Base-by-base conservation (phyloP, 371 early-diverging fungal genomes). In the Mucor lusitanicus region DNA sequence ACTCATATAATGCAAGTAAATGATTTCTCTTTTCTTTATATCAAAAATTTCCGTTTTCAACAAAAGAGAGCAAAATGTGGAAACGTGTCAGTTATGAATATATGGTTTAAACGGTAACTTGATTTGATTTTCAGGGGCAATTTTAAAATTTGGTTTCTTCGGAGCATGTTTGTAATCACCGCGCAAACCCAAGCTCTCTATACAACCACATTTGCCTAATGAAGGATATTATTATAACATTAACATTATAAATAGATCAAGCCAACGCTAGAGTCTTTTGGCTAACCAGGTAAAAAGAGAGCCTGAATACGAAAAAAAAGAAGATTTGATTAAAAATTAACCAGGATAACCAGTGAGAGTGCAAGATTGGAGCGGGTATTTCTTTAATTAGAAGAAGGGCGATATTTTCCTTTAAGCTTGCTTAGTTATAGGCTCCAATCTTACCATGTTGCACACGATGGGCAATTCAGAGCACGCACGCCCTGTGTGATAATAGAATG, bases 341-440 rank as follows among this genome's bases (percentile, higher is more conserved):
- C 12, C 6, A 48, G 42, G 27, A 30, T 59, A 61, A 54, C 60
- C 55, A 54, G 60, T 61, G 23, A 42, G 50, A 67, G 5, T 6
- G 33, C 60, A 42, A 42, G 55, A 39, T 67, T 61, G 32, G 67
- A 50, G 62, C 67, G 67, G 67, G 46, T 61, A 61, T 61, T 67
- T 32, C 62, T 61, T 61, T 56, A 61, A 54, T 60, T 60, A 61
- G 61, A 67, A 40, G 60, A 44, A 48, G 53, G 27, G 53, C 53
- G 61, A 28, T 30, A 56, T 55, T 61, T 28, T 23, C 32, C 56
- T 63, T 40, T 23, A 28, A 21, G 42, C 40, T 61, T 39, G 57
- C 37, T 62, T 57, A 44, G 58, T 50, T 50, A 58, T 62, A 68
- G 56, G 62, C 68, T 62, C 55, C 12, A 37, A 50, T 33, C 32